phyloP scores from a whole-genome alignment of 2,329 filamentous ascomycete genomes.

The Diaporthe longicolla region DNA sequence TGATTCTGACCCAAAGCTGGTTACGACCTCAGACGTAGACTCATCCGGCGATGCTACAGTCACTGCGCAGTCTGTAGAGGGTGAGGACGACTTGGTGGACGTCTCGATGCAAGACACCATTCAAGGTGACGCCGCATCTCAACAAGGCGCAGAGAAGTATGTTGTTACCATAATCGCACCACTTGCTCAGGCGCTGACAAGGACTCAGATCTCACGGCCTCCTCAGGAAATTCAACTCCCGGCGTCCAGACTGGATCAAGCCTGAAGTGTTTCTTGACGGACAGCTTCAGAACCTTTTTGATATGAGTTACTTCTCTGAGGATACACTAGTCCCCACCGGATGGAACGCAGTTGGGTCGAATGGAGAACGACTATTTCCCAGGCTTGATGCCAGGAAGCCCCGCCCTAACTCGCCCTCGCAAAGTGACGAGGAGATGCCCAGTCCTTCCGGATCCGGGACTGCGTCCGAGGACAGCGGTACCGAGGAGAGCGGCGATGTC shows the following conservation, averaged over 20 bases:
- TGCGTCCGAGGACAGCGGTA: slow-evolving; percentile 67
- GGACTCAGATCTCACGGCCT: slow-evolving; percentile 47
- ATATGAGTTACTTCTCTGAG: slow-evolving; percentile 76
- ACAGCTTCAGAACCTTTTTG: slow-evolving; percentile 80
- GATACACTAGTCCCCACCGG: slow-evolving; percentile 77
- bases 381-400: slow-evolving; percentile 63
- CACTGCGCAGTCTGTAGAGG: slow-evolving; percentile 83
- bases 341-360: slow-evolving; percentile 68
- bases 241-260: slow-evolving; percentile 67
- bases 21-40: slow-evolving; percentile 74
- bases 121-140: slow-evolving; percentile 49
- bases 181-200: slow-evolving; percentile 21
- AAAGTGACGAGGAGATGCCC: slow-evolving; percentile 61
- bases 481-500: slow-evolving; percentile 62
- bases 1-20: slow-evolving; percentile 79
- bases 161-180: slow-evolving; percentile 11
- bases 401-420: slow-evolving; percentile 53
- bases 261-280: slow-evolving; percentile 72
- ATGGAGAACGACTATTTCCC: slow-evolving; percentile 71
- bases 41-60: slow-evolving; percentile 76
- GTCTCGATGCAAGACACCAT: slow-evolving; percentile 82
- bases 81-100: slow-evolving; percentile 92
- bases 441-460: slow-evolving; percentile 64
- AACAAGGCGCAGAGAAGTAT: slow-evolving; percentile 48
- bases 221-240: slow-evolving; percentile 63